These are phyloP conservation scores for Craspedostauros australis DNA, from an alignment of 108 stramenopile genomes.

Conservation along the genomic window DNA sequence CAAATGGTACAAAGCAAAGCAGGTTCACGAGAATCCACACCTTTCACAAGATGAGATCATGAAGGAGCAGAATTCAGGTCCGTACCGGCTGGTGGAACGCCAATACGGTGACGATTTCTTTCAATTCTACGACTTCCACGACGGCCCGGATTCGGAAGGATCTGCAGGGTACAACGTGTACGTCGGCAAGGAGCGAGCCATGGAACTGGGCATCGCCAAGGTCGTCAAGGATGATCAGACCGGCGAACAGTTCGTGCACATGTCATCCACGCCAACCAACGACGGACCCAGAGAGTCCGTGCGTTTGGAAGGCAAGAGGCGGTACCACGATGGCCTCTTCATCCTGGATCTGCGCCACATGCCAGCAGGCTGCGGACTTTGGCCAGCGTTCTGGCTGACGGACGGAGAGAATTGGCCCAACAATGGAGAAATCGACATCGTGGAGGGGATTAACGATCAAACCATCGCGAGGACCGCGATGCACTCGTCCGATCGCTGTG, in stretches of 20 bases:
- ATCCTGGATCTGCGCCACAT: slow-evolving; percentile 78
- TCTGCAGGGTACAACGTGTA: slow-evolving; percentile 68
- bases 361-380: slow-evolving; percentile 86
- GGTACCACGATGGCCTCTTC: slow-evolving; percentile 80
- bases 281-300: slow-evolving; percentile 68
- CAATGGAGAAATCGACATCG: slow-evolving; percentile 89
- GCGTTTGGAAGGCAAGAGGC: slow-evolving; percentile 66
- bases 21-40: too few species aligned
- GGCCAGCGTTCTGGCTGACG: slow-evolving; percentile 89
- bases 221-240: slow-evolving; percentile 26
- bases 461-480: slow-evolving; percentile 80
- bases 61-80: slow-evolving; percentile 35
- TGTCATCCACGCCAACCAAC: slow-evolving; percentile 56
- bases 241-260: slow-evolving; percentile 69
- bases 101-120: slow-evolving; percentile 73
- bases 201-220: slow-evolving; percentile 47
- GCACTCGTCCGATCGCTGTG: slow-evolving; percentile 64
- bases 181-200: slow-evolving; percentile 43
- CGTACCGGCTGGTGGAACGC: slow-evolving; percentile 65
- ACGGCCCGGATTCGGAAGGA: slow-evolving; percentile 76
- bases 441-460: slow-evolving; percentile 85
- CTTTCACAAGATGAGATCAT: too few species aligned
- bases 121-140: slow-evolving; percentile 65
- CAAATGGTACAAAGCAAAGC: too few species aligned
- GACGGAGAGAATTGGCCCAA: slow-evolving; percentile 88